Evolutionary conservation across 345 rosid genomes (phyloP), one percentile per base, ranked within the genome.

Genomic region (Streptanthus diversifolius): DNA sequence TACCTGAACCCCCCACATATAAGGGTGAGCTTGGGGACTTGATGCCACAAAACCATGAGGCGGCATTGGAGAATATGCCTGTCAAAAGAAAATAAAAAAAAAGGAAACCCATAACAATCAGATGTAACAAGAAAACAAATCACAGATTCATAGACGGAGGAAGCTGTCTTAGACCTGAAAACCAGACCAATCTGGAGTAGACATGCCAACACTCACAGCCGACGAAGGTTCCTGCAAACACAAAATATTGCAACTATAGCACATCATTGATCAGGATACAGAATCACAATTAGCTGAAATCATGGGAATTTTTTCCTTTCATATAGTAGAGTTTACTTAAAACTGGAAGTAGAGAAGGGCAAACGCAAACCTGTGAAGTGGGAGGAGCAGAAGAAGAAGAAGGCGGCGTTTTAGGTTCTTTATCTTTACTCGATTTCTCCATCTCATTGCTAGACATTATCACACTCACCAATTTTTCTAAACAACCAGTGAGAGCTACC

Each of bases 1-100:
- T 83, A 95, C 99, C 97, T 95, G 99, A 74, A 95, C 99, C 3
- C 99, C 98, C 99, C 99, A 95, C 99, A 95, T 91, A 72, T 95
- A 95, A 67, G 99, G 97, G 68, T 83, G 98, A 76, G 96, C 89
- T 81, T 95, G 99, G 73, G 99, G 97, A 81, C 89, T 95, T 73
- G 97, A 87, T 53, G 97, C 95, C 84, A 95, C 70, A 84, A 84
- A 93, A 19, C 98, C 97, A 84, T 87, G 98, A 12, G 97, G 96
- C 45, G 95, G 97, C 67, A 93, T 83, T 57, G 92, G 95, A 76
- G 97, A 88, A 85, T 88, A 91, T 13, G 96, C 89, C 97, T 93
- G 83, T 63, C 70, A 43, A 72, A 57, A 62, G 54, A 35, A 8
- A 65, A 2, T 1, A 18, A 76, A 25, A 27, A 7, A 4, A 30